These are phyloP conservation scores for Taxawa tesnikishii DNA, from an alignment of 2,329 filamentous ascomycete species.

Conservation along the genomic window DNA sequence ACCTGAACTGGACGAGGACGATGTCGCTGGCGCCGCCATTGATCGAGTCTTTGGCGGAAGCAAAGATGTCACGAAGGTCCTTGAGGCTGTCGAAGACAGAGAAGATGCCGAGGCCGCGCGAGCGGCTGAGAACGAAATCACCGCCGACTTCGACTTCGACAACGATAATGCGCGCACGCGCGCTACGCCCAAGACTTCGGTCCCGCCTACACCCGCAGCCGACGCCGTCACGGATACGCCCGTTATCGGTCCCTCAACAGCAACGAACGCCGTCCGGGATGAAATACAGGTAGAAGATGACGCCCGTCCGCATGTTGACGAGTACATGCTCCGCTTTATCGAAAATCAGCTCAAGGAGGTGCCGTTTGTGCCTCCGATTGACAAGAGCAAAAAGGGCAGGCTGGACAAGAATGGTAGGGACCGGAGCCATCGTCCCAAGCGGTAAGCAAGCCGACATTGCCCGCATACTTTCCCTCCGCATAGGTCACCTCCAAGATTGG, in stretches of 20 bases:
- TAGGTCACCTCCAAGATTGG: no score
- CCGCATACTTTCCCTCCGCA: no score
- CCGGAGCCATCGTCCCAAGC: conserved; percentile 21
- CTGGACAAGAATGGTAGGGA: conserved; percentile 23
- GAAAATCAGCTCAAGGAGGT: conserved; percentile 16
- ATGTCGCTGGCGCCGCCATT: conserved; percentile 70
- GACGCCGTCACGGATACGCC: conserved; percentile 12
- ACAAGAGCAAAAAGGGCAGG: conserved; percentile 13
- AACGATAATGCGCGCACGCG: conserved; percentile 39
- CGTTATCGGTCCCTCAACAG: no score
- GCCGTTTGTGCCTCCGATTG: conserved; percentile 21
- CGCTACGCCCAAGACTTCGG: conserved; percentile 26
- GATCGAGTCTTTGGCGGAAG: conserved; percentile 67
- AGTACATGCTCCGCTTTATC: conserved; percentile 23
- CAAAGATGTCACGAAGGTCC: conserved; percentile 53
- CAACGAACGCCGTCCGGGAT: no score
- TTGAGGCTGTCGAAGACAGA: conserved; percentile 82
- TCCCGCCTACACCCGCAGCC: conserved; percentile 19
- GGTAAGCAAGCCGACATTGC: no score
- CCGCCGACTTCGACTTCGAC: conserved; percentile 77
- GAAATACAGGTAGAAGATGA: conserved; percentile 24
- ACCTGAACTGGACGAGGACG: conserved; percentile 42
- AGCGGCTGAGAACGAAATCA: conserved; percentile 73
- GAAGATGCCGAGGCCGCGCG: conserved; percentile 86
- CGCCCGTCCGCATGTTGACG: conserved; percentile 58